Conservation (phyloP, 2,329 filamentous ascomycete species). For the Diaporthe citrichinensis region DNA sequence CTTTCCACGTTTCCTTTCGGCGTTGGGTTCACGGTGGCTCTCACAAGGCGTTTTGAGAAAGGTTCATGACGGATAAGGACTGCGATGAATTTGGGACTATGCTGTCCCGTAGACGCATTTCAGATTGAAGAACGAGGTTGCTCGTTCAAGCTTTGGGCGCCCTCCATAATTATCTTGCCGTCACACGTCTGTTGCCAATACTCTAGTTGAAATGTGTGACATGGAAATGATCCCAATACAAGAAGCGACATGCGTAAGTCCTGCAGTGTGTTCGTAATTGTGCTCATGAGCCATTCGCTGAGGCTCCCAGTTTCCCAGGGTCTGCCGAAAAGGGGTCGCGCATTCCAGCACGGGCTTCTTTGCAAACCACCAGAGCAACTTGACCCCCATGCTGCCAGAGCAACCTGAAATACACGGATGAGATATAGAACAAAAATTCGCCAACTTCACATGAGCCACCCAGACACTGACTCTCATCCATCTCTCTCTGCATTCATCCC, state of each 20-base stretch:
- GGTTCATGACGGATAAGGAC: background rate
- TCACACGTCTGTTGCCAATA: background rate
- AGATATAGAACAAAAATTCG: background rate
- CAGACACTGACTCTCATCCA: background rate
- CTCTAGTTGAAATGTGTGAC: background rate
- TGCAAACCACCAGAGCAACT: background rate
- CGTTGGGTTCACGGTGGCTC: slow-evolving; percentile 9
- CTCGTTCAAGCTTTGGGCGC: background rate
- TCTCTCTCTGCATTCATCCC: slow-evolving; percentile 26
- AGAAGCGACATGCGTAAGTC: background rate
- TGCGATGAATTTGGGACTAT: background rate
- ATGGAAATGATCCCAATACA: background rate
- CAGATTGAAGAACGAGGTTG: slow-evolving; percentile 8
- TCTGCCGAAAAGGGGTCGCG: background rate
- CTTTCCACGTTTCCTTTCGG: background rate
- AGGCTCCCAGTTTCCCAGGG: background rate
- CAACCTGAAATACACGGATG: background rate
- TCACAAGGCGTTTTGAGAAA: slow-evolving; percentile 13
- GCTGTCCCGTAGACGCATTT: background rate
- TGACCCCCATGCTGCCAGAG: background rate
- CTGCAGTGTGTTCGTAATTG: background rate
- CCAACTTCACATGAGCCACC: background rate
- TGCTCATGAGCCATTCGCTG: background rate
- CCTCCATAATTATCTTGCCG: background rate
- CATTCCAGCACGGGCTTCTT: slow-evolving; percentile 14